Evolutionary conservation across 2,329 filamentous ascomycete genomes (phyloP), one percentile per base, ranked within the genome.

Genomic region (Metarhizium brunneum): DNA sequence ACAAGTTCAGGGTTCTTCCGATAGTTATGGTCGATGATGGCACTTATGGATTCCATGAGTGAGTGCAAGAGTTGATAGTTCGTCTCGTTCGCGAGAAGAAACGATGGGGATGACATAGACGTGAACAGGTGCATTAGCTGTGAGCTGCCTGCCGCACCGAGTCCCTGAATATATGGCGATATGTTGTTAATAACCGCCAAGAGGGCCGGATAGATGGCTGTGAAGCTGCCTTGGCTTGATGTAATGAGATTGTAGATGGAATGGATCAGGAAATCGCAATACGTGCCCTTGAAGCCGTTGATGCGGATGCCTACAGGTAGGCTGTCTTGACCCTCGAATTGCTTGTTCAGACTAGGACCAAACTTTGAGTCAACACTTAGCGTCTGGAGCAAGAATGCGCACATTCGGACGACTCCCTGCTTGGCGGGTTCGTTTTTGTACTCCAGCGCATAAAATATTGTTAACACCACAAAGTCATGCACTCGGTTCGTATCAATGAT

Each of bases 401-500:
- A 96, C 91, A 97, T 96, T 55, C 94, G 83, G 30, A 97, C 90
- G 1, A 96, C 80, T 1, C 94, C 94, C 69, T 96, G 92, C 68
- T 92, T 95, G 1, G 91, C 85, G 20, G 87, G 76, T 65, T 97
- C 92, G 47, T 84, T 82, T 66, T 90, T 91, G 69, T 94, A 88
- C 67, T 96, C 91, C 50, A 96, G 83, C 4, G 92, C 90, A 68
- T 97, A 96, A 72, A 95, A 99, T 3, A 97, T 75, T 45, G 95
- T 85, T 20, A 97, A 76, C 13, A 97, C 83, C 53, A 96, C 80
- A 70, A 97, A 96, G 68, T 99, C 94, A 65, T 96, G 90, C 0
- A 89, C 90, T 54, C 92, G 81, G 66, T 94, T 90, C 0, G 94
- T 97, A 64, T 99, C 94, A 60, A 97, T 92, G 65, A 99, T 94